Conservation (phyloP, 306 rosid species). For the Ormosia semicastrata region DNA sequence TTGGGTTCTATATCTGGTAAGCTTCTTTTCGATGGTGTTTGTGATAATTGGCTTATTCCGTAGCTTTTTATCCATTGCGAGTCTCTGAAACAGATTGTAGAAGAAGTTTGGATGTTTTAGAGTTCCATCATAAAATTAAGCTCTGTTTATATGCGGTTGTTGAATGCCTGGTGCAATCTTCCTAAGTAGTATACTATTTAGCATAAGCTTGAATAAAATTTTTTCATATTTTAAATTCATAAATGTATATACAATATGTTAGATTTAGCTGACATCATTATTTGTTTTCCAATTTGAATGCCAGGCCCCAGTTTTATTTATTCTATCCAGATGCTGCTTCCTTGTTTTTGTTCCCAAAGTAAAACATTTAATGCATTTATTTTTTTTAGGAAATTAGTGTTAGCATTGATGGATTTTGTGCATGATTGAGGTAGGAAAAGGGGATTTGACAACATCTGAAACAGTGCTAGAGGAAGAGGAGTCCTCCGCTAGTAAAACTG, state of each 20-base stretch:
- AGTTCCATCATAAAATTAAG: no score
- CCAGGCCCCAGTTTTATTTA: background rate
- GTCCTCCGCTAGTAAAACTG: constrained; percentile 39
- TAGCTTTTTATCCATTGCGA: background rate
- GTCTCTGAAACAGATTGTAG: background rate
- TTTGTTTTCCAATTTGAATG: no score
- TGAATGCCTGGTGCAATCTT: background rate
- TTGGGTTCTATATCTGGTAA: constrained; percentile 48
- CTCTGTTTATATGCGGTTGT: background rate
- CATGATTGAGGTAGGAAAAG: constrained; percentile 50
- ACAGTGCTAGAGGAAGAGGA: constrained; percentile 41
- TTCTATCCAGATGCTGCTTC: no score
- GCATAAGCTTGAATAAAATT: background rate
- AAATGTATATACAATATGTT: background rate
- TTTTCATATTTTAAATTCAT: background rate
- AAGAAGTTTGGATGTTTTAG: no score
- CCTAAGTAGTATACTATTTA: background rate
- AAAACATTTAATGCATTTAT: background rate
- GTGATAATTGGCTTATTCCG: background rate
- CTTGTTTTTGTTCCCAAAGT: background rate
- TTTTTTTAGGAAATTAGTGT: background rate
- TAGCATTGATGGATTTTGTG: constrained; percentile 19
- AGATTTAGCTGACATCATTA: no score
- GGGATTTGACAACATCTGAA: constrained; percentile 39
- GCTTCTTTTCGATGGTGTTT: background rate